These are phyloP conservation scores for Populus hybrid DNA, from an alignment of 441 rosid genomes.

Conservation along the genomic window DNA sequence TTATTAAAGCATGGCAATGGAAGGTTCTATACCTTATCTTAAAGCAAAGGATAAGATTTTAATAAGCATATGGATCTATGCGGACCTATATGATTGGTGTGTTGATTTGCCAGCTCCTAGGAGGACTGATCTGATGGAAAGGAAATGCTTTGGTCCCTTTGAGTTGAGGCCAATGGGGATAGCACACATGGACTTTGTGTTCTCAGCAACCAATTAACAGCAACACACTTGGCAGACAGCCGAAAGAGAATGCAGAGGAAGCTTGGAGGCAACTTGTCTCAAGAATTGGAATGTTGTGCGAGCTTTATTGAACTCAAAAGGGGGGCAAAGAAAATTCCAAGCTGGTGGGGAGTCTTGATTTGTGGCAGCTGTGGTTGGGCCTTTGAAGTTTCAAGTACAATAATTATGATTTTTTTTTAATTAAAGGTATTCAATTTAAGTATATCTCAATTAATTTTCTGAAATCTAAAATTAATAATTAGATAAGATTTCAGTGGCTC, in stretches of 20 bases:
- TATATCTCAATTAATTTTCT: no score
- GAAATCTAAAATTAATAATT: no score
- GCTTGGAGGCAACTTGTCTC: no score
- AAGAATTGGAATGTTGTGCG: slow-evolving; percentile 9
- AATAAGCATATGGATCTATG: slow-evolving; percentile 7
- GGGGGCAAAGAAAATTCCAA: slow-evolving; percentile 25
- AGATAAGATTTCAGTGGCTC: no score
- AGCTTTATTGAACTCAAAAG: neutral
- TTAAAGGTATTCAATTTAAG: no score
- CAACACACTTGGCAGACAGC: neutral
- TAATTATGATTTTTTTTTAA: no score
- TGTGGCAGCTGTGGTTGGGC: slow-evolving; percentile 1
- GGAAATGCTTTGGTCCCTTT: slow-evolving; percentile 5
- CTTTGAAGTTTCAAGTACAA: neutral
- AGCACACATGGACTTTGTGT: slow-evolving; percentile 6
- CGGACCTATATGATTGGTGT: neutral
- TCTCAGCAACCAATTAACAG: neutral
- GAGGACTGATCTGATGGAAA: slow-evolving; percentile 10
- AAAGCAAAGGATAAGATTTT: slow-evolving; percentile 37
- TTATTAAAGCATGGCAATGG: slow-evolving; percentile 38
- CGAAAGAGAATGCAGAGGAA: no score
- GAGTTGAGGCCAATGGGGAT: slow-evolving; percentile 11
- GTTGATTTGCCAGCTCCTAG: slow-evolving; percentile 30
- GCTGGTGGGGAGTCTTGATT: slow-evolving; percentile 23
- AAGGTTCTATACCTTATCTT: slow-evolving; percentile 43